phyloP scores from a whole-genome alignment of 805 yeast species.

The Grigorovia yakushimaensis region DNA sequence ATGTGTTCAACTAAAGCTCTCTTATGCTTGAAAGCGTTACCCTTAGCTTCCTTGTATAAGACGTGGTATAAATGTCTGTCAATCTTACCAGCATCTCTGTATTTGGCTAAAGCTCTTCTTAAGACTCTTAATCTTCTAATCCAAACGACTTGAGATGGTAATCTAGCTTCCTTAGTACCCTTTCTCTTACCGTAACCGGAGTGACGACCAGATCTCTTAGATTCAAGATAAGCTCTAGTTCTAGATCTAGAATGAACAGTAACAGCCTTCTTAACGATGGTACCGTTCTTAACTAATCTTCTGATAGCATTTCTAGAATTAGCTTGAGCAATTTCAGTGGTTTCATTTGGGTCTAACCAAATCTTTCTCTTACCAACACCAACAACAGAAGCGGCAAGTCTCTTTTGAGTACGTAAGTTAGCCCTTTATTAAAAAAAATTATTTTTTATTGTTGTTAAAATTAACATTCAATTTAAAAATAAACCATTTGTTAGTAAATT shows the following conservation, averaged over 20 bases:
- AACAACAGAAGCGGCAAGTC: conserved; percentile 98
- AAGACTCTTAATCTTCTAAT: conserved; percentile 99
- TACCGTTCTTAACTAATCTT: conserved; percentile 94
- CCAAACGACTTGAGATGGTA: conserved; percentile 97
- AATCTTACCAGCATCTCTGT: conserved; percentile 99
- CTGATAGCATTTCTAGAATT: conserved; percentile 97
- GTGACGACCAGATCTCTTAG: conserved; percentile 98
- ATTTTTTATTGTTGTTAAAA: neutral
- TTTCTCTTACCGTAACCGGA: conserved; percentile 99
- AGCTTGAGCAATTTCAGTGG: conserved; percentile 91
- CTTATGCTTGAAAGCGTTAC: conserved; percentile 99
- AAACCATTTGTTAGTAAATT: neutral
- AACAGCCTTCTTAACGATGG: conserved; percentile 95
- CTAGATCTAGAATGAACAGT: conserved; percentile 96
- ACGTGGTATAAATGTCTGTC: conserved; percentile 98
- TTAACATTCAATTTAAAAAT: neutral
- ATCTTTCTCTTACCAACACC: conserved; percentile 99
- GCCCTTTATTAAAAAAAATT: conserved; percentile 37
- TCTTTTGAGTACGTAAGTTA: conserved; percentile 97
- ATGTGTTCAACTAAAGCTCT: conserved; percentile 99
- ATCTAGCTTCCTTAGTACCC: conserved; percentile 99
- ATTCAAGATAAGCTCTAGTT: conserved; percentile 94
- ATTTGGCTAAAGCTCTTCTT: conserved; percentile 94
- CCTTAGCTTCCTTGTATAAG: conserved; percentile 95
- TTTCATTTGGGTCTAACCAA: conserved; percentile 98